These are phyloP conservation scores for Hyparrhenia diplandra DNA, from an alignment of 176 grass and related monocot genomes.

Conservation along the genomic window DNA sequence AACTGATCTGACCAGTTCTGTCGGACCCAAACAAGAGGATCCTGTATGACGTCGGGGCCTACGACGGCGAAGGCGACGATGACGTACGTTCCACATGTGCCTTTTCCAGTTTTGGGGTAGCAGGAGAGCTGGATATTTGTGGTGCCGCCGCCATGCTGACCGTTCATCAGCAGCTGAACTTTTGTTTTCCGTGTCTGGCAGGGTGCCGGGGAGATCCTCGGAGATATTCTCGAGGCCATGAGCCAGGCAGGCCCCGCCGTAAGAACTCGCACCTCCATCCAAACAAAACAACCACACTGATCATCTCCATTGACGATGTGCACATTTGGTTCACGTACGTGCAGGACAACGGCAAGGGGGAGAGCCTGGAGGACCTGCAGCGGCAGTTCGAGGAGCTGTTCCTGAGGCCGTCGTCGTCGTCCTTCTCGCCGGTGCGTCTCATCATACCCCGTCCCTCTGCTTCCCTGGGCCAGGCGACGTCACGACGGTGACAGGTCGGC, in stretches of 20 bases:
- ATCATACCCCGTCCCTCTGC: no score
- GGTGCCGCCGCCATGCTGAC: background rate
- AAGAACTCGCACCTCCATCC: no score
- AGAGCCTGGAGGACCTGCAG: slow-evolving; percentile 56
- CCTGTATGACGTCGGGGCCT: slow-evolving; percentile 67
- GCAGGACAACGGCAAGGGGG: slow-evolving; percentile 29
- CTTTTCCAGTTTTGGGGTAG: background rate
- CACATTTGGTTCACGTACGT: background rate
- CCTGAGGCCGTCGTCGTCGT: slow-evolving; percentile 22
- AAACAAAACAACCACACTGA: no score
- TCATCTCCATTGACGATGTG: background rate
- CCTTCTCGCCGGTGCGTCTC: slow-evolving; percentile 26
- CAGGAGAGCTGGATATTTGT: background rate
- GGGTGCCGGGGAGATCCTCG: slow-evolving; percentile 56
- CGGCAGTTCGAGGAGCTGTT: slow-evolving; percentile 66
- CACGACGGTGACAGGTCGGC: background rate
- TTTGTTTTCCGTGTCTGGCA: background rate
- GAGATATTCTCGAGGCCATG: slow-evolving; percentile 68
- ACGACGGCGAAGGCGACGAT: slow-evolving; percentile 51
- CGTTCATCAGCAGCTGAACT: background rate
- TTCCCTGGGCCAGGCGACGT: background rate
- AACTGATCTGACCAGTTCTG: slow-evolving; percentile 41
- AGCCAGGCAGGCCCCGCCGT: slow-evolving; percentile 24
- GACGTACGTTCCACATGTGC: background rate
- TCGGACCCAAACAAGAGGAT: slow-evolving; percentile 68